Conservation (phyloP, 2,329 filamentous ascomycete genomes). For the Pseudogymnoascus sp. region DNA sequence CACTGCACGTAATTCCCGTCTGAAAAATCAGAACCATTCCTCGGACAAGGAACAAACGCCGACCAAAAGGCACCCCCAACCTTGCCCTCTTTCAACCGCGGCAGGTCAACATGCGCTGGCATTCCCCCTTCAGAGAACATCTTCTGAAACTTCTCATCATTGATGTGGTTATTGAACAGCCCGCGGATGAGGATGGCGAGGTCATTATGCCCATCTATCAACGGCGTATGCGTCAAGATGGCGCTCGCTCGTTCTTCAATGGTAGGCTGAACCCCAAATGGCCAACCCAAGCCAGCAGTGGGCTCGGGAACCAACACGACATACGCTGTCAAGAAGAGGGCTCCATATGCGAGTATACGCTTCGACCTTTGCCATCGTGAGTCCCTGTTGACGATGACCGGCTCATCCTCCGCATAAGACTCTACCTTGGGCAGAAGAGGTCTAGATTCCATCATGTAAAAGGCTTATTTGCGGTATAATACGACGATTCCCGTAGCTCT, state of each 20-base stretch:
- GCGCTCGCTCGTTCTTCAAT: constrained; percentile 31
- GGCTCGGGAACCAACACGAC: constrained; percentile 14
- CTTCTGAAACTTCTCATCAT: constrained; percentile 62
- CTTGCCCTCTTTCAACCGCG: constrained; percentile 60
- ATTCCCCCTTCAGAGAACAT: constrained; percentile 66
- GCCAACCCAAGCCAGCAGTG: constrained; percentile 1
- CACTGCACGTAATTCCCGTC: constrained; percentile 61
- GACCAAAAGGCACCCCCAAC: constrained; percentile 91
- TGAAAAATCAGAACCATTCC: constrained; percentile 63
- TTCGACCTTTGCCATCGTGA: constrained; percentile 3
- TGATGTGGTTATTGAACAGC: constrained; percentile 68
- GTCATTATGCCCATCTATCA: constrained; percentile 84
- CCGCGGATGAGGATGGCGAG: constrained; percentile 65
- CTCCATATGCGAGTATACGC: constrained; percentile 12
- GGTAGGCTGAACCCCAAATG: constrained; percentile 16
- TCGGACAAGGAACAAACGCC: constrained; percentile 71
- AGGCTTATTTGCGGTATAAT: neutral
- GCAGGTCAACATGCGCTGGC: constrained; percentile 66
- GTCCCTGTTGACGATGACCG: neutral
- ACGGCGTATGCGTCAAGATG: constrained; percentile 38
- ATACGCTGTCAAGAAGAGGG: constrained; percentile 14
- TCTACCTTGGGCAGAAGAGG: constrained; percentile 1
- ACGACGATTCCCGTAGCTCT: neutral
- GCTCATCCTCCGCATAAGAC: neutral
- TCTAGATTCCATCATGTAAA: neutral